Base-by-base conservation (phyloP, 1,284 basidiomycete species). In the Tausonia pullulans region DNA sequence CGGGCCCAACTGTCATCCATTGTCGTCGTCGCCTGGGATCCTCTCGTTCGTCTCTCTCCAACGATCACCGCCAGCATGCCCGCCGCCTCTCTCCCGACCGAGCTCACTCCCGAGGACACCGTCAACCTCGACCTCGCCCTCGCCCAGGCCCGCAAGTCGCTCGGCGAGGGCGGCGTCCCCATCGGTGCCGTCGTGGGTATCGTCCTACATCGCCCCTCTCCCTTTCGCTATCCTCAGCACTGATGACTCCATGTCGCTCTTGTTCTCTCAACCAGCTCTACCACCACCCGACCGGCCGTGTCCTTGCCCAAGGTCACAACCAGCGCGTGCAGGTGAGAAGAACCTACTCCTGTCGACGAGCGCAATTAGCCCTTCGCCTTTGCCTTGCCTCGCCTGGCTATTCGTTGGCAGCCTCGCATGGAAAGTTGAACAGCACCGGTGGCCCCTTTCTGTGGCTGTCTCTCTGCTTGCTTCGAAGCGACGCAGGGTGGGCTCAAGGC, bases 81-180 rank as follows among this genome's bases (percentile, higher is more conserved):
- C 14, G 43, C n/a, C 44, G 7, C 14, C 10, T 16, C 39, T 5
- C 61, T 63, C 40, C 52, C 64, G 3, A 65, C 60, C 7, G 44
- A 49, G 46, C 60, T 65, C 50, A 61, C 49, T 9, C 43, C 49
- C 16, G 60, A 62, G 46, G 64, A 65, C 16, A n/a, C 48, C 7
- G 56, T 13, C 40, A 62, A 62, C 60, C 60, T 65, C n/a, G 5
- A 51, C 11, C n/a, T 62, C 44, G 72, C 72, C 5, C 62, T 71
- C 49, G 68, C 68, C 40, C 70, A 72, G 64, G 72, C 72, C 9
- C 63, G 66, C 46, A 71, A 72, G 64, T 67, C 65, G 11, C 64
- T 69, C 7, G 44, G 54, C 1, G 70, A 71, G 55, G 72, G 72
- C 39, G 72, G 72, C n/a, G 70, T 73, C n/a, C 72, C 72, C 2